phyloP scores from a whole-genome alignment of 768 basidiomycete genomes.

The Russula brevipes region DNA sequence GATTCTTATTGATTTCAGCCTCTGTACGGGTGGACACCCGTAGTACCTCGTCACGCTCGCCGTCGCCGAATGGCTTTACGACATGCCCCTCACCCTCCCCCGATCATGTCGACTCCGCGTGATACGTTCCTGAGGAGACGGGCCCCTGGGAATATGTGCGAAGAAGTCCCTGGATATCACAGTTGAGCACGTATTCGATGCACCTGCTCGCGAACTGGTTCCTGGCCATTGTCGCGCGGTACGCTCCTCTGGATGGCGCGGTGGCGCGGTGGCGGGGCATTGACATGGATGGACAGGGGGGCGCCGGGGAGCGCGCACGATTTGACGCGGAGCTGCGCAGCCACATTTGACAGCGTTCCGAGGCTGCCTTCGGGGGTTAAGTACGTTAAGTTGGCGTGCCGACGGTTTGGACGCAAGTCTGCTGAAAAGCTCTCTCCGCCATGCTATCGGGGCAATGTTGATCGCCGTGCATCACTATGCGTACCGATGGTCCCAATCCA shows the following conservation, averaged over 20 bases:
- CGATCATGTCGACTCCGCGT: no score
- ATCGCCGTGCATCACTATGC: neutral
- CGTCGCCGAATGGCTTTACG: constrained; percentile 71
- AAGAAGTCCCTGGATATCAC: no score
- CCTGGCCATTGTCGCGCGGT: constrained; percentile 45
- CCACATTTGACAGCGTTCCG: constrained; percentile 56
- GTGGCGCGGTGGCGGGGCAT: constrained; percentile 65
- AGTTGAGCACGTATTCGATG: neutral
- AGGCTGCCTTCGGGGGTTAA: constrained; percentile 40
- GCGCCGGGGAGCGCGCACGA: constrained; percentile 48
- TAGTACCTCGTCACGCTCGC: constrained; percentile 74
- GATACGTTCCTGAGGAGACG: no score
- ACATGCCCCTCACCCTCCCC: constrained; percentile 46
- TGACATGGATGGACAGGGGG: constrained; percentile 36
- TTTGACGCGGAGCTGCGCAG: constrained; percentile 71
- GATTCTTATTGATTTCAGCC: neutral
- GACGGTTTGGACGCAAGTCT: constrained; percentile 37
- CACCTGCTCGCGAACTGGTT: neutral
- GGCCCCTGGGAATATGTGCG: no score
- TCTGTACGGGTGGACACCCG: constrained; percentile 39
- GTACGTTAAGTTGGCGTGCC: constrained; percentile 71
- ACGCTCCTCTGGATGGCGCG: constrained; percentile 56
- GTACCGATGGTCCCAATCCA: neutral
- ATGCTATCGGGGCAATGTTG: no score
- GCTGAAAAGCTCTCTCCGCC: neutral